Evolutionary conservation across 306 rosid species (phyloP).

Genomic region (Fragaria iinumae): DNA sequence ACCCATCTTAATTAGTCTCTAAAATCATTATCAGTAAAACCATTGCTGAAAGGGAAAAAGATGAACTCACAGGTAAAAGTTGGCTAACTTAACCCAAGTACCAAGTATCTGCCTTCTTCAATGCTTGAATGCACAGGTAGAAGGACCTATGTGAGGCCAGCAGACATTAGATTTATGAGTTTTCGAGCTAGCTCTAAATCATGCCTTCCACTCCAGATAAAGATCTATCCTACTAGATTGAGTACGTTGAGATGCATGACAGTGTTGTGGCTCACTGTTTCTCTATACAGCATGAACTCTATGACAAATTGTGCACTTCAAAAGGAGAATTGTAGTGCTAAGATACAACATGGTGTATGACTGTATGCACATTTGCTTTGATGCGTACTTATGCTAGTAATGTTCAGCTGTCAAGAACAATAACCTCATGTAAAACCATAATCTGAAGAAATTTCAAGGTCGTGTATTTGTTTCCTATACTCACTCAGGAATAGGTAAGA

Average conservation of each 20-base stretch:
- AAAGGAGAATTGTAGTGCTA: not conserved
- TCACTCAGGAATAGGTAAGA: not conserved
- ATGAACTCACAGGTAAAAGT: not conserved
- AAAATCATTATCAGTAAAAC: not conserved
- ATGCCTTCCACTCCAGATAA: not conserved
- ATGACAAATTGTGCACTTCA: not conserved
- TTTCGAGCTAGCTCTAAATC: not conserved
- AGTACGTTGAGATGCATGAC: not conserved
- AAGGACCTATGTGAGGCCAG: not conserved
- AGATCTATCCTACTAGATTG: not conserved
- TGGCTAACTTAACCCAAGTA: not conserved
- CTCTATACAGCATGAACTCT: too few species aligned
- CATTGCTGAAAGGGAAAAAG: not conserved
- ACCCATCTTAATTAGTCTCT: not conserved
- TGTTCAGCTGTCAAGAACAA: not conserved
- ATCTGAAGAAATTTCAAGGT: not conserved
- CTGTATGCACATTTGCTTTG: not conserved
- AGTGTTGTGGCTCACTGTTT: not conserved
- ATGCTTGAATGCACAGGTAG: not conserved
- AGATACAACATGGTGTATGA: not conserved
- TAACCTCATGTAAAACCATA: not conserved
- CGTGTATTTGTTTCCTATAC: not conserved
- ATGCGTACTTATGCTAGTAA: not conserved
- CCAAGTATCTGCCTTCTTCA: not conserved
- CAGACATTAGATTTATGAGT: not conserved